Base-by-base conservation (phyloP, 768 basidiomycete genomes). In the Russula sp. region DNA sequence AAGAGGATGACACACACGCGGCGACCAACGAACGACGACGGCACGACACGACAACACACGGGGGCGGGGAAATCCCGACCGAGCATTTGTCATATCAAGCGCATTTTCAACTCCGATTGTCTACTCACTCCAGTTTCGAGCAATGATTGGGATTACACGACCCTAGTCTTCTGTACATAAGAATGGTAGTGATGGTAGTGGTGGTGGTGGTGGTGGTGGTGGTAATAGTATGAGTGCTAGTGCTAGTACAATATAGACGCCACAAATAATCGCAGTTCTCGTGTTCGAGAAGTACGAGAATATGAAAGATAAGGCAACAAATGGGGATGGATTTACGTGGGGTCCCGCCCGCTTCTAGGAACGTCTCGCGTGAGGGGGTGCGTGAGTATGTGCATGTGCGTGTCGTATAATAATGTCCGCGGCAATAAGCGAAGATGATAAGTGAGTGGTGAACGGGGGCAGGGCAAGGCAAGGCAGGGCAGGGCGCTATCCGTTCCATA, bases 71-170 rank as follows among this genome's bases (percentile, higher is more conserved):
- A 42, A 29, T 29, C 7, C 46, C 29, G 36, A 20, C 48, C 52
- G 29, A 50, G 61, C 56, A 58, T 52, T 53, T 58, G 56, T 62
- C 61, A 57, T 43, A 50, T 22, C 48, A 29, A 18, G 20, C 20
- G n/a, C 16, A 14, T n/a, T 58, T 62, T 41, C 56, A 62, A 62
- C 61, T 62, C 61, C 61, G 61, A 62, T 47, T 32, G 1, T 41
- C 47, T 56, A 16, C 39, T 35, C 18, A 8, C 22, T 32, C 46
- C 1, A n/a, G 46, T 22, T 47, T 11, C 25, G 16, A n/a, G 22
- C 20, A 6, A 48, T 29, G 47, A 6, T 56, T 35, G 10, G 29
- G 25, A 41, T 55, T 56, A 55, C 53, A 48, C 32, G 10, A 42
- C 13, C 13, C 5, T 43, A 34, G 6, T 14, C 35, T 18, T 41